Base-by-base conservation (phyloP, 1,284 basidiomycete genomes). In the Schizophyllum amplum region DNA sequence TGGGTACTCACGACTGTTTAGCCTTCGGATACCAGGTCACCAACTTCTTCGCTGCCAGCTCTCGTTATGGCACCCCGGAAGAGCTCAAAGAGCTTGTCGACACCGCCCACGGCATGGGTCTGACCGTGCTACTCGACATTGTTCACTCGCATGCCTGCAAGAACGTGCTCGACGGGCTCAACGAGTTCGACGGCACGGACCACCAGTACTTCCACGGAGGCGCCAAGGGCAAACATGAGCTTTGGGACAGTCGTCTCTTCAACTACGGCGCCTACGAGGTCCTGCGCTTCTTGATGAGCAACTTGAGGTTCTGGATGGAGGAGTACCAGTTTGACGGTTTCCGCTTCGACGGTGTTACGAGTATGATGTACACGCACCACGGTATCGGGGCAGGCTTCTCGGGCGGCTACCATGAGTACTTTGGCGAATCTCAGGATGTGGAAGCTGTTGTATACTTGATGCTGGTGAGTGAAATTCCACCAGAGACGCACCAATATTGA, bases 111-210 rank as follows among this genome's bases (percentile, higher is more conserved):
- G 87, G 86, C 24, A 80, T 98, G 81, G 95, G 94, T 4, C 75
- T 99, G 60, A 92, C 91, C 0, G 93, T 99, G 5, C 82, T 99
- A 47, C 85, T 99, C 51, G 96, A 99, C 67, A 86, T 99, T 50
- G 96, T 99, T 1, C 96, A 99, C 72, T 98, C 94, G 5, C 96
- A 99, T 72, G 96, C 96, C 1, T 95, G 90, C 79, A 99, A 98
- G 75, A 99, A 99, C 67, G 87, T 97, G 22, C 79, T 95, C 52
- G 96, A 99, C 67, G 97, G 96, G 1, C 75, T 99, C 59, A 99
- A 98, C 71, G 81, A 87, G 68, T 98, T 97, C 67, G 96, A 99
- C 68, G 97, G 96, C 7, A 89, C 91, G 9, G 96, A 98, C 71
- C 94, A 98, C 70, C 84, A 86, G 48, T 98, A 98, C 77, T 99